Conservation (phyloP, 2,329 filamentous ascomycete species). For the Scedosporium boydii region DNA sequence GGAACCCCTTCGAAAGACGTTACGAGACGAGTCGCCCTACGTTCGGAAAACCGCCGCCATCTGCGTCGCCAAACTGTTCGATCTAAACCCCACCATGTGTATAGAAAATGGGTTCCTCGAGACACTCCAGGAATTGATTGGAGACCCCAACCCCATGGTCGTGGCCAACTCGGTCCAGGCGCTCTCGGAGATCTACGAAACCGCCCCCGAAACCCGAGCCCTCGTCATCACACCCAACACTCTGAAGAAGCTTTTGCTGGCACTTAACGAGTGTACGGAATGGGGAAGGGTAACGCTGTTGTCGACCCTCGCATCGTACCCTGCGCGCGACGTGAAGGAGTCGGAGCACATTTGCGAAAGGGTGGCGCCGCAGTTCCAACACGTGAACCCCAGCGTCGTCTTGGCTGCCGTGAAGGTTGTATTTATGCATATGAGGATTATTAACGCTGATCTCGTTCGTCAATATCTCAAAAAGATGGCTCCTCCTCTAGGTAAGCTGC, state of each 20-base stretch:
- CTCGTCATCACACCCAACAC: constrained; percentile 72
- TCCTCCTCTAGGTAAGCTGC: constrained; percentile 68
- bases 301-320: constrained; percentile 81
- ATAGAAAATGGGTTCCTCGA: constrained; percentile 96
- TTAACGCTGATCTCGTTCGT: constrained; percentile 67
- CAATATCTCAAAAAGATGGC: constrained; percentile 98
- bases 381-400: constrained; percentile 95
- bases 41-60: constrained; percentile 97
- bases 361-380: constrained; percentile 93
- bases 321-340: constrained; percentile 80
- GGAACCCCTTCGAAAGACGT: constrained; percentile 88
- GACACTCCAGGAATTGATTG: constrained; percentile 87
- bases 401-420: constrained; percentile 96
- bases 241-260: constrained; percentile 92
- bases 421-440: constrained; percentile 86
- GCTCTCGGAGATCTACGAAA: constrained; percentile 81
- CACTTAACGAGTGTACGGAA: constrained; percentile 95
- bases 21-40: constrained; percentile 95
- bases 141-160: constrained; percentile 97
- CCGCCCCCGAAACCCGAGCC: constrained; percentile 82
- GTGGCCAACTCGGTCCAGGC: constrained; percentile 96
- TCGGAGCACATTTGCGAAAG: constrained; percentile 97
- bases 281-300: constrained; percentile 95
- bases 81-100: constrained; percentile 84
- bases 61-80: constrained; percentile 95